Evolutionary conservation across 805 yeast species (phyloP), one percentile per base, ranked within the genome.

Genomic region (Schwanniomyces polymorphus): DNA sequence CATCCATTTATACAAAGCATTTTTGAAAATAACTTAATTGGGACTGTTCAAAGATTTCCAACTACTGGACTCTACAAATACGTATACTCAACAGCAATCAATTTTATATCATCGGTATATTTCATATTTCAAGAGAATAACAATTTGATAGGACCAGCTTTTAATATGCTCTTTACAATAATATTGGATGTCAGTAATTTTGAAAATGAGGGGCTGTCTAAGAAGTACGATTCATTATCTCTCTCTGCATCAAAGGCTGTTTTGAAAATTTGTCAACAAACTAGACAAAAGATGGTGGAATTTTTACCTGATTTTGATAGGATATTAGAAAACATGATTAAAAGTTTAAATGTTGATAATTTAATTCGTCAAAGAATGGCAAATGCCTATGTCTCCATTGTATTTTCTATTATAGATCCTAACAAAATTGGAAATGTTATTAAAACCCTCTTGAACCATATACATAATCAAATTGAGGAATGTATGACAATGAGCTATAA

Each of bases 331-430:
- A 78, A 76, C 41, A 75, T 82, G 78, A 58, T 83, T 8, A 62
- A 62, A 11, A 71, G 74, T 43, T 47, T 60, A 0, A 48, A 58
- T 0, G 63, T 77, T 11, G 80, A 74, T 45, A 52, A 75, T 21
- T 61, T 78, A 41, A 78, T 81, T 4, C 65, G 88, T 51, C 84
- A 83, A 56, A 70, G 88, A 48, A 70, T 87, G 62, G 72, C 80
- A 33, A 79, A 81, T 50, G 76, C 91, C 0, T 79, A 82, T 57
- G 77, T 86, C 4, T 83, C 84, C 14, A 80, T 87, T 39, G 71
- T 84, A 26, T 85, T 82, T 56, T 72, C 81, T 21, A 63, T 78
- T 25, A 69, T 72, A 25, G 72, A 79, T 40, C 84, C 87, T 2
- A 33, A 23, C 0, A 47, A 56, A 27, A 57, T 66, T 31, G 67